phyloP scores from a whole-genome alignment of 257 asterid genomes.

The Solanum sitiens region DNA sequence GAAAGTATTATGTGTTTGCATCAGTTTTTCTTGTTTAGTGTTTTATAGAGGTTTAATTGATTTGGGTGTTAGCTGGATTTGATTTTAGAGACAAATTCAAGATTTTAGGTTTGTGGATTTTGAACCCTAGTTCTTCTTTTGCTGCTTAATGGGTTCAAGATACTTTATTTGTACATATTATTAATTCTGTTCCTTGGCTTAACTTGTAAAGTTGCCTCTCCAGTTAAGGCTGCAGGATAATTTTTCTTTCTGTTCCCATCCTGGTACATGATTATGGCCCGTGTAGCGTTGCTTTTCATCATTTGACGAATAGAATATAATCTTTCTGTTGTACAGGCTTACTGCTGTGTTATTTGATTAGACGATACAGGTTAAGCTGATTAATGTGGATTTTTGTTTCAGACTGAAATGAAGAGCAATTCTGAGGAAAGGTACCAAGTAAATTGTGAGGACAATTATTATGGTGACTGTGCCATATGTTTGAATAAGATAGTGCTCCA shows the following conservation, averaged over 20 bases:
- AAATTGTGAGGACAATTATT: slow-evolving; percentile 24
- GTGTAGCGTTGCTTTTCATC: not conserved
- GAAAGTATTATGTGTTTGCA: too few species aligned
- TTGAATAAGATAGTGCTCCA: slow-evolving; percentile 60
- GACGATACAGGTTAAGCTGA: not conserved
- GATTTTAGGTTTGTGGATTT: not conserved
- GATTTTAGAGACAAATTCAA: not conserved
- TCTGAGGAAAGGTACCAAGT: slow-evolving; percentile 23
- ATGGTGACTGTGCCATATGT: slow-evolving; percentile 75
- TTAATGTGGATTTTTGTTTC: slow-evolving; percentile 16
- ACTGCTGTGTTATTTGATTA: not conserved
- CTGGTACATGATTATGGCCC: not conserved
- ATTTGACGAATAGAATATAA: not conserved
- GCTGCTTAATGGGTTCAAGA: not conserved
- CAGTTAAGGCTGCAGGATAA: not conserved
- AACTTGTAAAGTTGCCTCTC: not conserved
- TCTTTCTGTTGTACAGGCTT: not conserved
- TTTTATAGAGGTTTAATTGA: not conserved
- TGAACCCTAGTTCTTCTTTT: not conserved
- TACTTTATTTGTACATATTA: not conserved
- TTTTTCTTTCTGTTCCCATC: not conserved
- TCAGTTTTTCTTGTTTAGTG: too few species aligned
- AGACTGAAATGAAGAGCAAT: slow-evolving; percentile 18
- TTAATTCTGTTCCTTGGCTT: not conserved
- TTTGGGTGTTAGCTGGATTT: not conserved